Evolutionary conservation across 441 rosid genomes (phyloP).

Genomic region (Syzygium malaccense): DNA sequence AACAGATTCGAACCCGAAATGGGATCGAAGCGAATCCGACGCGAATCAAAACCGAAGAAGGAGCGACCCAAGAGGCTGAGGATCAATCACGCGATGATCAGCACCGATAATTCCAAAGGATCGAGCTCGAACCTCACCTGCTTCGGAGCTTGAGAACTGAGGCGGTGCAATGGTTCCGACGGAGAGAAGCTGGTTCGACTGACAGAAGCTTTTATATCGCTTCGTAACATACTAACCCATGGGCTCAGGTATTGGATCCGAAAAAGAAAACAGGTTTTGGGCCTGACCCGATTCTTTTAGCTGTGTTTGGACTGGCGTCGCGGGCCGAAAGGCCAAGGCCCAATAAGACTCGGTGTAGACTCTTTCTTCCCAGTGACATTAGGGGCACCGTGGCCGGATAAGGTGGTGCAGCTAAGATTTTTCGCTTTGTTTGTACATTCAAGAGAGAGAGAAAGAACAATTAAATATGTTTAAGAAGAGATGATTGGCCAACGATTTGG

Average conservation of each 20-base stretch:
- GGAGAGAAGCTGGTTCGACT: background rate
- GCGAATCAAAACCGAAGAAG: background rate
- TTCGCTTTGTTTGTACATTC: background rate
- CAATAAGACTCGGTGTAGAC: background rate
- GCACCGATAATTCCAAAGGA: background rate
- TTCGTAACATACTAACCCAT: background rate
- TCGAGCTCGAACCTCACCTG: background rate
- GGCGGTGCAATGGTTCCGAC: background rate
- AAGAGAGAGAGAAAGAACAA: background rate
- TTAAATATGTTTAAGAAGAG: background rate
- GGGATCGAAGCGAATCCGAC: background rate
- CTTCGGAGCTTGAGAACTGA: background rate
- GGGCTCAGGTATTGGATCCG: background rate
- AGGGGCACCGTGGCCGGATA: background rate
- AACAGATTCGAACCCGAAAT: background rate
- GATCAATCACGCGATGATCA: background rate
- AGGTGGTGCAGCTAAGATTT: background rate
- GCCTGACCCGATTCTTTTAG: background rate
- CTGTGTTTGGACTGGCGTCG: background rate
- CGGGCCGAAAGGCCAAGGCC: background rate
- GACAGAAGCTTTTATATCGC: background rate
- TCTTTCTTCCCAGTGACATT: too few relatives aligned
- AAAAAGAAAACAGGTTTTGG: background rate
- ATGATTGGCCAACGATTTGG: background rate
- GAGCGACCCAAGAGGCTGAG: background rate